Percentiles rank a stretch among this genome's conserved stretches.
phyloP scores from a whole-genome alignment of 2,329 filamentous ascomycete species.

The Pestalotiopsis sp. region DNA sequence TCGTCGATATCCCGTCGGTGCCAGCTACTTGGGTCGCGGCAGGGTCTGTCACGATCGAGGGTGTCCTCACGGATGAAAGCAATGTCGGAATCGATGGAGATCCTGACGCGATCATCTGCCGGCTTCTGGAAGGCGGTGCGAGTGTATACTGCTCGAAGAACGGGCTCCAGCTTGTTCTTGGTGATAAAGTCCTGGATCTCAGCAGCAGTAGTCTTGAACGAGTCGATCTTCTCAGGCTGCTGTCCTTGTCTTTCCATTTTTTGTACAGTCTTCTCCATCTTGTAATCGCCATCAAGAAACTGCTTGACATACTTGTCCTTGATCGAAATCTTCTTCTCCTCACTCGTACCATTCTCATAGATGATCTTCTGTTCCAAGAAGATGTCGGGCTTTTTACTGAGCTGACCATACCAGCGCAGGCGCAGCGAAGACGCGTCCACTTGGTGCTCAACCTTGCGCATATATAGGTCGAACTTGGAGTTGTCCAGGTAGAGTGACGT shows the following conservation, averaged over 20 bases:
- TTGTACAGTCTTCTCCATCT: slow-evolving; percentile 85
- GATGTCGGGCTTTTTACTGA: slow-evolving; percentile 78
- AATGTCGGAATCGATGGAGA: slow-evolving; percentile 90
- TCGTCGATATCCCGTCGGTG: slow-evolving; percentile 90
- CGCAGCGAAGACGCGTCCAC: slow-evolving; percentile 80
- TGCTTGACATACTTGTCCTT: slow-evolving; percentile 93
- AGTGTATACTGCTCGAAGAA: slow-evolving; percentile 89
- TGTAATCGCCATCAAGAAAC: slow-evolving; percentile 85
- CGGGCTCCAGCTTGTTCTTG: slow-evolving; percentile 76
- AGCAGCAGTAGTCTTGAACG: slow-evolving; percentile 71
- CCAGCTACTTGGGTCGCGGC: slow-evolving; percentile 86
- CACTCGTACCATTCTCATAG: slow-evolving; percentile 72
- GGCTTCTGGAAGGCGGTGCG: slow-evolving; percentile 97
- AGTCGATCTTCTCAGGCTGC: slow-evolving; percentile 64
- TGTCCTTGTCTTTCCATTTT: slow-evolving; percentile 83
- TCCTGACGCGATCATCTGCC: slow-evolving; percentile 83
- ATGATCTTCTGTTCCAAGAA: slow-evolving; percentile 88
- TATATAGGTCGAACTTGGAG: slow-evolving; percentile 81
- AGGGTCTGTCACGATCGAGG: slow-evolving; percentile 81
- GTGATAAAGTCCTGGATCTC: slow-evolving; percentile 81
- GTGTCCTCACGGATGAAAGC: slow-evolving; percentile 81
- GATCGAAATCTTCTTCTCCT: slow-evolving; percentile 79
- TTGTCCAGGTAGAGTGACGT: slow-evolving; percentile 97
- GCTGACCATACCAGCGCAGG: slow-evolving; percentile 87
- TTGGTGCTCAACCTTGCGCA: slow-evolving; percentile 77